Evolutionary conservation across 192 early-diverging fungal genomes (phyloP).

Genomic region (Rhizophlyctis rosea): DNA sequence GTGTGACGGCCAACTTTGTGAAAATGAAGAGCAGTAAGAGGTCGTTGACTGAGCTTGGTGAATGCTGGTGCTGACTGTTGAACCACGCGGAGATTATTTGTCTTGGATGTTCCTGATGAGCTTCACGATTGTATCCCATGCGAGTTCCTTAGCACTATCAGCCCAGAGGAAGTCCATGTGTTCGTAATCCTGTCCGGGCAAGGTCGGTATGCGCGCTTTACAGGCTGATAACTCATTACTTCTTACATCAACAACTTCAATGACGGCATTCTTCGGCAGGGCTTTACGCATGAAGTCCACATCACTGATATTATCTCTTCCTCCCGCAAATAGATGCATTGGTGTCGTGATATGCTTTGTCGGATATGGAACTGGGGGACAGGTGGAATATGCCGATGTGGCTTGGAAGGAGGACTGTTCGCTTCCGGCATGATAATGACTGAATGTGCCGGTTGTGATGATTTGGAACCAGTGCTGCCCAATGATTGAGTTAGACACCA

Average conservation of each 20-base stretch:
- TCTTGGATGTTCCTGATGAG: not conserved
- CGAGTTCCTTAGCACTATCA: slow-evolving; percentile 8
- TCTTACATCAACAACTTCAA: slow-evolving; percentile 11
- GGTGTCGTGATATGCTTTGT: slow-evolving; percentile 36
- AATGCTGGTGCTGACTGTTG: not conserved
- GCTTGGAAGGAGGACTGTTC: not conserved
- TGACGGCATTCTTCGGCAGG: slow-evolving; percentile 13
- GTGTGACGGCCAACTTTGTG: no score
- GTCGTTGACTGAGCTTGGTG: not conserved
- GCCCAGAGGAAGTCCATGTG: slow-evolving; percentile 37
- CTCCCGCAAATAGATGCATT: slow-evolving; percentile 25
- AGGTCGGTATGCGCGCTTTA: no score
- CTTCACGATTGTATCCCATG: slow-evolving; percentile 23
- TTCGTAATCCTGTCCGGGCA: slow-evolving; percentile 14
- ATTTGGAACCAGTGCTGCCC: slow-evolving; percentile 41
- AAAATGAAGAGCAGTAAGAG: no score
- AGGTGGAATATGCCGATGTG: not conserved
- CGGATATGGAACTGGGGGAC: slow-evolving; percentile 24
- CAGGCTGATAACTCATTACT: no score
- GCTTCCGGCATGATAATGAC: slow-evolving; percentile 17
- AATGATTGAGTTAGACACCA: not conserved
- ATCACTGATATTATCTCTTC: slow-evolving; percentile 26
- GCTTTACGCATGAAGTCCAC: slow-evolving; percentile 1
- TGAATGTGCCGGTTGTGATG: slow-evolving; percentile 25
- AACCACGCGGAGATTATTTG: no score